Conservation (phyloP, 306 rosid species). For the Boehmeria nivea region DNA sequence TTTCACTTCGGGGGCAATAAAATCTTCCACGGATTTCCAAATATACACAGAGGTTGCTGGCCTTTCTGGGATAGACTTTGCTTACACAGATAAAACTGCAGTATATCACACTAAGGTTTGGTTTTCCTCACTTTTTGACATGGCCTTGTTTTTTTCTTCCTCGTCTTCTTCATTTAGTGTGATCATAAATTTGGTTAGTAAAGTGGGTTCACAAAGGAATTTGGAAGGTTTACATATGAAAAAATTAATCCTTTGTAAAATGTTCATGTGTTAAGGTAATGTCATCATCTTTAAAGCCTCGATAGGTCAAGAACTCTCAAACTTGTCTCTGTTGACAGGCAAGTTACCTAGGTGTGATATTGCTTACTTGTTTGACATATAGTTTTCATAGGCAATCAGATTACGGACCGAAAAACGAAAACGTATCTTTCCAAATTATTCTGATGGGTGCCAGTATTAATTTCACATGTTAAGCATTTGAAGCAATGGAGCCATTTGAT, state of each 20-base stretch:
- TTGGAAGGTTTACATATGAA: neutral
- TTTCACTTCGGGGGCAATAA: slow-evolving; percentile 83
- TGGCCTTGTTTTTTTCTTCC: slow-evolving; percentile 3
- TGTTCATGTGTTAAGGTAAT: too few relatives aligned
- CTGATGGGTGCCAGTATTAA: too few relatives aligned
- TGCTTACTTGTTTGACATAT: too few relatives aligned
- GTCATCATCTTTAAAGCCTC: too few relatives aligned
- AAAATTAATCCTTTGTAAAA: neutral
- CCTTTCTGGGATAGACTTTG: slow-evolving; percentile 96
- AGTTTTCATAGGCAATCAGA: neutral
- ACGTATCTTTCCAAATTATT: neutral
- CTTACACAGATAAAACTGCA: slow-evolving; percentile 68
- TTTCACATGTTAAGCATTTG: too few relatives aligned
- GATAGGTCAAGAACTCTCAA: too few relatives aligned
- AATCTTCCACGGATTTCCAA: slow-evolving; percentile 93
- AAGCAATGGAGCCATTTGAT: neutral
- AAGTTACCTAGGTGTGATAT: neutral
- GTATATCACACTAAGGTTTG: slow-evolving; percentile 95
- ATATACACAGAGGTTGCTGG: slow-evolving; percentile 84
- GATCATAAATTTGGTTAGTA: slow-evolving; percentile 11
- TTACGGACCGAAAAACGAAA: neutral
- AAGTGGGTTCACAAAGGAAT: slow-evolving; percentile 2
- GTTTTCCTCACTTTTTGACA: slow-evolving; percentile 20
- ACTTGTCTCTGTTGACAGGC: too few relatives aligned
- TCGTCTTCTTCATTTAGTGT: neutral